Evolutionary conservation across 2,329 filamentous ascomycete genomes (phyloP).

Genomic region (Alternaria brassicicola): DNA sequence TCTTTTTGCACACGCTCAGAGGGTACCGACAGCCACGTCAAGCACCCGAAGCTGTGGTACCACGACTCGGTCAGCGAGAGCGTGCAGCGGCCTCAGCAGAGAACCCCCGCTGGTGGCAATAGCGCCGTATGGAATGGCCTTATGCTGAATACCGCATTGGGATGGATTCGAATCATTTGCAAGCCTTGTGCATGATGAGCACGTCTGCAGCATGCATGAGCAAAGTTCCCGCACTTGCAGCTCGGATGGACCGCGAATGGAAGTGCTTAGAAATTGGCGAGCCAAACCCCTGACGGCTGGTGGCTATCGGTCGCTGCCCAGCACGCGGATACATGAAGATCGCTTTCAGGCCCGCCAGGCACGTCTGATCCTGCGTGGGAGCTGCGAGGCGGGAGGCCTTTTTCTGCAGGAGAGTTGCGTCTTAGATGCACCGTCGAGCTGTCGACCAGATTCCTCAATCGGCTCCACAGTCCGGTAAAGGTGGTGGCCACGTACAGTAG

Average conservation of each 20-base stretch:
- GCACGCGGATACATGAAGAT: constrained; percentile 19
- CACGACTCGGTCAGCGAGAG: constrained; percentile 33
- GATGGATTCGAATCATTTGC: constrained; percentile 33
- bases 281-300: constrained; percentile 21
- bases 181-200: constrained; percentile 36
- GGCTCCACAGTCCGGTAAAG: constrained; percentile 15
- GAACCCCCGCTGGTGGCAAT: constrained; percentile 32
- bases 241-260: constrained; percentile 29
- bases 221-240: constrained; percentile 31
- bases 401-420: constrained; percentile 1
- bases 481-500: constrained; percentile 5
- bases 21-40: constrained; percentile 5
- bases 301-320: constrained; percentile 11
- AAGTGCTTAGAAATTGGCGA: constrained; percentile 19
- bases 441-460: constrained; percentile 6
- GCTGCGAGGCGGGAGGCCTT: background rate
- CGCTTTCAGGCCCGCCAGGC: constrained; percentile 11
- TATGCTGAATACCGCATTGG: constrained; percentile 31
- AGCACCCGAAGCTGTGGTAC: constrained; percentile 22
- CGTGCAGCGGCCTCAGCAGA: constrained; percentile 14
- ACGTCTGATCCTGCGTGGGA: constrained; percentile 9
- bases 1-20: background rate
- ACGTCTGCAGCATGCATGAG: constrained; percentile 37
- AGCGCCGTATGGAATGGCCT: constrained; percentile 22
- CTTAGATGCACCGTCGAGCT: background rate